A percentile compares a stretch with the other conserved stretches of the same genome.
Conservation (phyloP, 1,284 basidiomycete genomes). For the Neolentinus lepideus region DNA sequence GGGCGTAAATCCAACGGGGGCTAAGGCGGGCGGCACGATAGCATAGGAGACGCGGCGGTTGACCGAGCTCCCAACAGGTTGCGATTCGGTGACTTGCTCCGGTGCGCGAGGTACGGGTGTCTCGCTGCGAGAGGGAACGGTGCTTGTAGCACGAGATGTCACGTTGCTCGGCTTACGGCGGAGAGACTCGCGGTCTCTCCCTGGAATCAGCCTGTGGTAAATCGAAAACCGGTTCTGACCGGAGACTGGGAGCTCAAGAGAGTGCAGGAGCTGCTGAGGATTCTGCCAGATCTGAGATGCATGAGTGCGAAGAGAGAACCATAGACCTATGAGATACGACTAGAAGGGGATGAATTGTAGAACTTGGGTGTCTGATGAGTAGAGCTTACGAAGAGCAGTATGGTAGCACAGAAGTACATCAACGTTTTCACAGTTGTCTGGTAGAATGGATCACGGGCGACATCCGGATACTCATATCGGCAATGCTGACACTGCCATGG, state of each 20-base stretch:
- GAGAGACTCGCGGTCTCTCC: constrained; percentile 16
- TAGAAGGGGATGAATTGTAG: constrained; percentile 22
- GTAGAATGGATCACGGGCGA: constrained; percentile 92
- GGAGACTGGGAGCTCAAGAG: constrained; percentile 47
- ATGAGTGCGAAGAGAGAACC: constrained; percentile 98
- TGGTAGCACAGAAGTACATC: constrained; percentile 90
- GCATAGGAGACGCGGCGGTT: constrained; percentile 54
- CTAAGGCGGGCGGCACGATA: constrained; percentile 26
- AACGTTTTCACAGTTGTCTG: constrained; percentile 89
- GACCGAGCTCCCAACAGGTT: constrained; percentile 28
- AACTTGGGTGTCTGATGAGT: background rate
- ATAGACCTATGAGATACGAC: constrained; percentile 96
- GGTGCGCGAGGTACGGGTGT: constrained; percentile 31
- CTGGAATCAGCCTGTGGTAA: constrained; percentile 61
- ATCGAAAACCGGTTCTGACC: constrained; percentile 60
- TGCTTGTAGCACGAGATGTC: constrained; percentile 19
- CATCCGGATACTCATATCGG: constrained; percentile 93
- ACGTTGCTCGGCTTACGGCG: constrained; percentile 39
- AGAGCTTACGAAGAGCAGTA: constrained; percentile 80
- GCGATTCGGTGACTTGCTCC: constrained; percentile 10
- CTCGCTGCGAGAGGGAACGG: constrained; percentile 28
- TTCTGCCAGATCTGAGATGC: constrained; percentile 99
- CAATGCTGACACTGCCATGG: constrained; percentile 90
- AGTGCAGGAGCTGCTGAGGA: constrained; percentile 78
- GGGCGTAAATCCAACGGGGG: constrained; percentile 43